A percentile compares a stretch with the other conserved stretches of the same genome.
These are phyloP conservation scores for Candida smagusa DNA, from an alignment of 1,139 yeast species.

Conservation along the genomic window DNA sequence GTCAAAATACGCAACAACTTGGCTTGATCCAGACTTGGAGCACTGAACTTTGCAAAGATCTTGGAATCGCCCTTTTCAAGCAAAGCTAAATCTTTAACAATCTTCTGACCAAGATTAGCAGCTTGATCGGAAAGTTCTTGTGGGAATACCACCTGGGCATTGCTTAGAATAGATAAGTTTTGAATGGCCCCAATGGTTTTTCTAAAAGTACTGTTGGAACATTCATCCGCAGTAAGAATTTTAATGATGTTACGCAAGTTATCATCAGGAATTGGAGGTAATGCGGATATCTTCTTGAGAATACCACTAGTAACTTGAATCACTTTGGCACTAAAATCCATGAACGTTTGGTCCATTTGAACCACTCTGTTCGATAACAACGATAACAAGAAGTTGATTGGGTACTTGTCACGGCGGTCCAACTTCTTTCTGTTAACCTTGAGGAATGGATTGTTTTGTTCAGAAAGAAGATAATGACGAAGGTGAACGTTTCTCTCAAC, in stretches of 20 bases:
- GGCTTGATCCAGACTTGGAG: conserved; percentile 85
- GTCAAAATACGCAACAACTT: conserved; percentile 80
- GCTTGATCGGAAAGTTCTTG: conserved; percentile 69
- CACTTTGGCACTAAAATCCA: conserved; percentile 75
- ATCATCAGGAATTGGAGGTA: conserved; percentile 62
- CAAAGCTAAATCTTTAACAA: conserved; percentile 55
- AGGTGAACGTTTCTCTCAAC: conserved; percentile 68
- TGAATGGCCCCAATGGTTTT: conserved; percentile 84
- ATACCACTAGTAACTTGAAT: conserved; percentile 65
- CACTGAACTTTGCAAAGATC: conserved; percentile 64
- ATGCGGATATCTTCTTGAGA: conserved; percentile 15
- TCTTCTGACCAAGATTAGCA: conserved; percentile 51
- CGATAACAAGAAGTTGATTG: conserved; percentile 65
- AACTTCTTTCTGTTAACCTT: conserved; percentile 43
- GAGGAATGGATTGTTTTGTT: conserved; percentile 65
- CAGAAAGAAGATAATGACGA: conserved; percentile 74
- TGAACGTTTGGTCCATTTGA: conserved; percentile 66
- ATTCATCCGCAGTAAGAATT: conserved; percentile 78
- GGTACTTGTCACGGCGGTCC: conserved; percentile 56
- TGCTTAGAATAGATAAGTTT: conserved; percentile 60
- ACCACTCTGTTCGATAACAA: conserved; percentile 63
- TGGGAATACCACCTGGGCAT: conserved; percentile 66
- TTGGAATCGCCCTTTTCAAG: conserved; percentile 44
- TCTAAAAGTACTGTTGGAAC: conserved; percentile 82
- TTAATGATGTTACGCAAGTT: conserved; percentile 64